Base-by-base conservation (phyloP, 1,139 yeast species). In the Pichia sp. region DNA sequence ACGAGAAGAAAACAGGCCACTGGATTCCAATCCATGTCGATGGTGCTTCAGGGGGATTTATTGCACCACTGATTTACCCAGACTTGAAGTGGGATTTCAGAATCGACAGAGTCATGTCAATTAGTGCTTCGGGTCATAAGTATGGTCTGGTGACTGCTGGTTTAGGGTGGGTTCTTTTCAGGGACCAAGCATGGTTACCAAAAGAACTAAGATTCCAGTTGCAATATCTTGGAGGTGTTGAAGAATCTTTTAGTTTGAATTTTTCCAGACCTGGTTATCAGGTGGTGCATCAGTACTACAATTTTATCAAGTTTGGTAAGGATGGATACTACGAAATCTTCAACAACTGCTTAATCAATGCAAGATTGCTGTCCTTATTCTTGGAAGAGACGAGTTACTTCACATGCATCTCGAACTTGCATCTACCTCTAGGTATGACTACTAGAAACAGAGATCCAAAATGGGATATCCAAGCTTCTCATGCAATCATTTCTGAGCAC, bases 261-360 rank as follows among this genome's bases (percentile, higher is more conserved):
- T 91, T 91, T 70, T 87, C 96, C 16, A 83, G 97, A 69, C 95
- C 97, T 3, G 97, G 97, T 1, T 87, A 83, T 80, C 95, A 91
- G 55, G 93, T 91, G 27, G 76, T 91, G 58, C 90, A 86, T 64
- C 97, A 91, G 71, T 91, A 91, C 76, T 90, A 75, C 76, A 87
- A 87, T 69, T 83, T 91, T 65, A 74, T 90, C 62, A 74, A 81
- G 41, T 74, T 83, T 49, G 97, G 97, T 7, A 73, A 71, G 60
- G 78, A 79, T 52, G 97, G 97, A 10, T 91, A 79, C 74, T 71
- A 77, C 58, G 75, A 78, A 56, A 73, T 83, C 50, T 92, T 87
- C 66, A 78, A 78, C 57, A 76, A 78, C 55, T 81, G 92, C 51
- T 68, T 90, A 60, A 73, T 76, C 59, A 87, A 87, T 65, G 90